phyloP scores from a whole-genome alignment of 495 filamentous ascomycete genomes.

The Pyrenula massariospora region DNA sequence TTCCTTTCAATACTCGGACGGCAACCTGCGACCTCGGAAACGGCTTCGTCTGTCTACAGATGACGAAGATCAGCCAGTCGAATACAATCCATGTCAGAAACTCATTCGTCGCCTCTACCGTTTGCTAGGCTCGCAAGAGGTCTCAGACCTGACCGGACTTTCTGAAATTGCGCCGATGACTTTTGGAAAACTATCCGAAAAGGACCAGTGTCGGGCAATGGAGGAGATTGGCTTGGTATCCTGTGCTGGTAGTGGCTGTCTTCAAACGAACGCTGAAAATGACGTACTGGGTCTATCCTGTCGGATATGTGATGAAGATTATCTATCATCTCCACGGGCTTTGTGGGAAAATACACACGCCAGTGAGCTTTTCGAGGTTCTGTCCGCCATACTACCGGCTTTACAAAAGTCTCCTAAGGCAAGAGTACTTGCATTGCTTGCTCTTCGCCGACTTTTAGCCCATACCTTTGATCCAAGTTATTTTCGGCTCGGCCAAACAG shows the following conservation, averaged over 20 bases:
- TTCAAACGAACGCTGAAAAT: constrained; percentile 8
- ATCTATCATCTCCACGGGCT: neutral
- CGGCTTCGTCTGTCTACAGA: neutral
- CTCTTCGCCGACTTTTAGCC: constrained; percentile 51
- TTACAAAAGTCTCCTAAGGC: constrained; percentile 48
- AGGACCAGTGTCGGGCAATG: constrained; percentile 9
- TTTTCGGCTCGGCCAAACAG: constrained; percentile 53
- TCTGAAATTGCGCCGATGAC: neutral
- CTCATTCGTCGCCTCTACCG: constrained; percentile 1
- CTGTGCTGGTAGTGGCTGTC: constrained; percentile 9
- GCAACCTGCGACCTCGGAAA: neutral
- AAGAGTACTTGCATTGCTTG: constrained; percentile 62
- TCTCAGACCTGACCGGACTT: neutral
- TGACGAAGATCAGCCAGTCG: neutral
- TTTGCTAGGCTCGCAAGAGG: constrained; percentile 2
- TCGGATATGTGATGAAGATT: constrained; percentile 22
- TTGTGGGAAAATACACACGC: constrained; percentile 17
- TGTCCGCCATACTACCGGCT: constrained; percentile 33
- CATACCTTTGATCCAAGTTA: constrained; percentile 46
- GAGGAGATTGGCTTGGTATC: neutral
- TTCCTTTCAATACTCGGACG: too few relatives aligned
- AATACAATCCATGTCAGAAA: neutral
- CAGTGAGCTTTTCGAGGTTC: constrained; percentile 19
- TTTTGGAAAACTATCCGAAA: constrained; percentile 6
- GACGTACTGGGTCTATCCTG: constrained; percentile 20